These are phyloP conservation scores for Podila clonocystis DNA, from an alignment of 192 early-diverging fungal species.

Conservation along the genomic window DNA sequence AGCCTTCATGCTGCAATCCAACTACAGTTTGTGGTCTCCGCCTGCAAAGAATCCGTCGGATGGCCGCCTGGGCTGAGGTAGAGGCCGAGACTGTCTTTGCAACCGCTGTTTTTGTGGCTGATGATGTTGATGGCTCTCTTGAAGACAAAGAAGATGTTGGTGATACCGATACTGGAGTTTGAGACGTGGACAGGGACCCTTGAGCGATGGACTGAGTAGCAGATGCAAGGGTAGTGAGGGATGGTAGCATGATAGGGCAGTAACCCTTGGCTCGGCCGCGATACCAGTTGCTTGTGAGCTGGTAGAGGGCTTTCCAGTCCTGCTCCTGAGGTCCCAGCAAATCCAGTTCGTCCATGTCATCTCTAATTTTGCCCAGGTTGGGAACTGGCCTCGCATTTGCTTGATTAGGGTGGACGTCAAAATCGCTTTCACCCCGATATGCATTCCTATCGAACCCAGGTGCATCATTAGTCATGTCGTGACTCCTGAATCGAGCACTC, in stretches of 20 bases:
- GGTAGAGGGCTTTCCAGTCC: constrained; percentile 57
- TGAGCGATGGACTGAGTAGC: constrained; percentile 7
- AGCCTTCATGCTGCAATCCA: constrained; percentile 41
- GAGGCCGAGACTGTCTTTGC: not conserved
- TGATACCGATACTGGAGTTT: not conserved
- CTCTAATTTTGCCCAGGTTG: not conserved
- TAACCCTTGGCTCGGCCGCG: constrained; percentile 47
- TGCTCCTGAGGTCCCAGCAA: constrained; percentile 5
- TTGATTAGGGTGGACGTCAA: not conserved
- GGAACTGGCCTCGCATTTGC: no score
- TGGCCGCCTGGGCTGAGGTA: constrained; percentile 21
- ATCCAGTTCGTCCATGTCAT: not conserved
- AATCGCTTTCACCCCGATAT: not conserved
- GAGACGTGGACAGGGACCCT: not conserved
- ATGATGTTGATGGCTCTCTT: not conserved
- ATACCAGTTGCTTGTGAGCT: constrained; percentile 57
- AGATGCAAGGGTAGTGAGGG: constrained; percentile 22
- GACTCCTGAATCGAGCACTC: not conserved
- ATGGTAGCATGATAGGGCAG: constrained; percentile 36
- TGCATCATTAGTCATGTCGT: not conserved
- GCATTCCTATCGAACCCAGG: not conserved
- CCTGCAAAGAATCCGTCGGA: constrained; percentile 14
- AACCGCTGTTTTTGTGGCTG: not conserved
- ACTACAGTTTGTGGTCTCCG: constrained; percentile 27
- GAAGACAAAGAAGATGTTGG: not conserved